Base-by-base conservation (phyloP, 768 basidiomycete species). In the Suillus plorans region DNA sequence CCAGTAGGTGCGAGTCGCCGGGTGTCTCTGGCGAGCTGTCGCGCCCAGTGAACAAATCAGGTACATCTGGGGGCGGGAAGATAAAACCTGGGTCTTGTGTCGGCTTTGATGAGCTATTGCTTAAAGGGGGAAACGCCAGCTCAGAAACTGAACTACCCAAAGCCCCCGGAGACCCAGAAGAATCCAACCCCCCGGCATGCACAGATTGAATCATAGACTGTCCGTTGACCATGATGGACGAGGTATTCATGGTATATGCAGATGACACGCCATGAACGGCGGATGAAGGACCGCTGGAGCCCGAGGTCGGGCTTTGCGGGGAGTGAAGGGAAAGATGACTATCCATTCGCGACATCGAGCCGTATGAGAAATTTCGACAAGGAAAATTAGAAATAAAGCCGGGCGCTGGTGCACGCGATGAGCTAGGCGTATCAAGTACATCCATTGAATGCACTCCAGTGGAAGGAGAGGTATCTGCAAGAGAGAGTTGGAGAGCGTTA, bases 1-100 rank as follows among this genome's bases (percentile, higher is more conserved):
- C 80, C 74, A 80, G 76, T 69, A 89, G 77, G 71, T 86, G 83
- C 2, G 83, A 76, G 61, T 78, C 84, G 31, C 78, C 77, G 31
- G 75, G 68, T 4, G 74, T 62, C 55, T 83, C 80, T 9, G 74
- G 74, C 7, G 71, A 68, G 53, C 47, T 49, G 25, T 70, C 68
- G 31, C 66, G 67, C n/a, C 60, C 28, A 12, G 65, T 65, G 2
- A 67, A 13, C n/a, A 59, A 25, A 66, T 74, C 74, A 61, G 69
- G 5, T 9, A 68, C 12, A 66, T 76, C 75, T 0, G 71, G 65
- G 9, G 73, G 68, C 0, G 73, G 65, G 39, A 78, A 76, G 28
- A 68, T 20, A 28, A 76, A 76, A 4, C 63, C 31, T 1, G 70
- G 34, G 5, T 77, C 72, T 9, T 68, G 74, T 5, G 44, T 64